phyloP scores from a whole-genome alignment of 1,139 yeast species.

The Wickerhamomyces sp. region DNA sequence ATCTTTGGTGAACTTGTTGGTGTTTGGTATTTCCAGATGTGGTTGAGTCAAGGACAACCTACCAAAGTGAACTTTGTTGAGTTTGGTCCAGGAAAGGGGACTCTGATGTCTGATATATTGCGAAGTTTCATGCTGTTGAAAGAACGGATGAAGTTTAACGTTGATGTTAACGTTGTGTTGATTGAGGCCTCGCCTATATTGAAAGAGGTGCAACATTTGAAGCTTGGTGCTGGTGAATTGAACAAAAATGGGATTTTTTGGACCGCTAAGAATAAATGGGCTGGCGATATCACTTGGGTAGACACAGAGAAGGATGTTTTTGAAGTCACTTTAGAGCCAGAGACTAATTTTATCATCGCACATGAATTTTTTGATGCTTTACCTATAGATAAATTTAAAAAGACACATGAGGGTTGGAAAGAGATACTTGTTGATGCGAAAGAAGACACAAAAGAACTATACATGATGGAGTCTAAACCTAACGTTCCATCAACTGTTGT shows the following conservation, averaged over 20 bases:
- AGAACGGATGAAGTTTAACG: conserved; percentile 18
- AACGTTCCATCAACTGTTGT: conserved; percentile 62
- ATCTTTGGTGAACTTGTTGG: conserved; percentile 88
- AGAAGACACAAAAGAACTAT: conserved; percentile 39
- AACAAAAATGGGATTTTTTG: conserved; percentile 18
- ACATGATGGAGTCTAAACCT: conserved; percentile 51
- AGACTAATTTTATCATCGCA: conserved; percentile 64
- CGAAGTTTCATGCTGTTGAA: conserved; percentile 39
- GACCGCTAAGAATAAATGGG: conserved; percentile 39
- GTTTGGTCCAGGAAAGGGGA: conserved; percentile 85
- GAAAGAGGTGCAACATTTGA: conserved; percentile 49
- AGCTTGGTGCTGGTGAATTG: conserved; percentile 36
- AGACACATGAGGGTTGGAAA: conserved; percentile 67
- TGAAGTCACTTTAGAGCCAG: conserved; percentile 23
- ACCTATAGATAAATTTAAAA: conserved; percentile 68
- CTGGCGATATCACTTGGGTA: conserved; percentile 58
- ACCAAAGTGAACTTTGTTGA: conserved; percentile 55
- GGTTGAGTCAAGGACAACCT: conserved; percentile 57
- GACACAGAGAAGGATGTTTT: conserved; percentile 58
- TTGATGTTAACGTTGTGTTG: conserved; percentile 41
- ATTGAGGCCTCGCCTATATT: conserved; percentile 73
- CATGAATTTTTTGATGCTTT: conserved; percentile 89
- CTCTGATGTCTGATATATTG: conserved; percentile 65
- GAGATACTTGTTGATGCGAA: conserved; percentile 62
- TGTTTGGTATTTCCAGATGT: conserved; percentile 59